These are phyloP conservation scores for Haberlea rhodopensis DNA, from an alignment of 257 asterid genomes.

Conservation along the genomic window DNA sequence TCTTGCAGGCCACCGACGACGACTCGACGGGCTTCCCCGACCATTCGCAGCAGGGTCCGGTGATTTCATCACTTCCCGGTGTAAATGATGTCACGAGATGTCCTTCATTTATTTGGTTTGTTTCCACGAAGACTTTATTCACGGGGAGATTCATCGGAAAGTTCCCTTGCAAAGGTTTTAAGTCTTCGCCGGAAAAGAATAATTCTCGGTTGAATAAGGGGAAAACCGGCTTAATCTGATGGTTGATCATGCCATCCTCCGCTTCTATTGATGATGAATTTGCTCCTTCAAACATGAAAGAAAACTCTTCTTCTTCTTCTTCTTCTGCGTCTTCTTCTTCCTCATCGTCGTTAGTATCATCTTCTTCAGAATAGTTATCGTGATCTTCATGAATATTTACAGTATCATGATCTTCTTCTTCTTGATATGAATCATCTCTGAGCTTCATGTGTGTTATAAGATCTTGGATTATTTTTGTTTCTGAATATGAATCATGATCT, in stretches of 20 bases:
- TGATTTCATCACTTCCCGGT: conserved; percentile 28
- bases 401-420: conserved; percentile 8
- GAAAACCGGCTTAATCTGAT: conserved; percentile 46
- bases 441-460: conserved; percentile 24
- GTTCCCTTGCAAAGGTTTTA: background rate
- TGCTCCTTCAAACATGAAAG: conserved; percentile 40
- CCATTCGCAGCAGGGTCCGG: conserved; percentile 59
- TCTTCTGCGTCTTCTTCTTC: background rate
- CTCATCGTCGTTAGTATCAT: too few species aligned
- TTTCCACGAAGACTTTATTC: conserved; percentile 46
- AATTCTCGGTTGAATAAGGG: conserved; percentile 48
- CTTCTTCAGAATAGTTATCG: background rate
- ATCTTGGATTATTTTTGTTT: conserved; percentile 23
- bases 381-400: conserved; percentile 5
- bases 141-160: conserved; percentile 32
- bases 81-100: conserved; percentile 15
- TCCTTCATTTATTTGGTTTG: background rate
- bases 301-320: conserved; percentile 65
- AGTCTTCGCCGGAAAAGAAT: conserved; percentile 24
- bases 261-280: conserved; percentile 41
- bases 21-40: conserved; percentile 46
- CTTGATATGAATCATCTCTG: conserved; percentile 5
- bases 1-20: conserved; percentile 47
- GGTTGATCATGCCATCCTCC: too few species aligned
- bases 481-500: conserved; percentile 22